Conservation (phyloP, 768 basidiomycete species). For the Chlorophyllum brunneum region DNA sequence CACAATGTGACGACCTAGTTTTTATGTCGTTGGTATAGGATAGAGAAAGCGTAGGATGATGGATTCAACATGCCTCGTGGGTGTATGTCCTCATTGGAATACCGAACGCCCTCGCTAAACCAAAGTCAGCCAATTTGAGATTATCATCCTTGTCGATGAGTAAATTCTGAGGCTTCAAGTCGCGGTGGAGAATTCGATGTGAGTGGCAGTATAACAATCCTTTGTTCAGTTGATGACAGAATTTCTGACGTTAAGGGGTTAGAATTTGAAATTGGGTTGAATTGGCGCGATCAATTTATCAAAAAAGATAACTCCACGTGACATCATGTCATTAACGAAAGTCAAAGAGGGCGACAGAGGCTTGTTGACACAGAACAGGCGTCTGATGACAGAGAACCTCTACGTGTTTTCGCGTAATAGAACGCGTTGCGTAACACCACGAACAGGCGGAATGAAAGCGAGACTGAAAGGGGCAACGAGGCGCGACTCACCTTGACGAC, state of each 20-base stretch:
- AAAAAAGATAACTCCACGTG: conserved; percentile 27
- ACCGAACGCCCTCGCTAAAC: conserved; percentile 93
- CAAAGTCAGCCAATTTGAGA: conserved; percentile 95
- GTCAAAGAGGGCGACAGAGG: too few species aligned
- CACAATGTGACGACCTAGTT: conserved; percentile 94
- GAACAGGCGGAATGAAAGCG: background rate
- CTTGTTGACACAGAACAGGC: too few species aligned
- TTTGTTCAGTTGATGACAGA: conserved; percentile 88
- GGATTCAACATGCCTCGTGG: conserved; percentile 66
- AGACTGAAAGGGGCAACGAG: background rate
- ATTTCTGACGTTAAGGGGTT: conserved; percentile 60
- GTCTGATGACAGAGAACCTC: background rate
- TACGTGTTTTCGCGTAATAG: conserved; percentile 1
- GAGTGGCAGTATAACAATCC: conserved; percentile 94
- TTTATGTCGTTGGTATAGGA: background rate
- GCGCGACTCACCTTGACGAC: conserved; percentile 71
- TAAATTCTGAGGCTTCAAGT: conserved; percentile 95
- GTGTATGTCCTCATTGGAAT: conserved; percentile 99
- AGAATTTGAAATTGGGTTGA: too few species aligned
- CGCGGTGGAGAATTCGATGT: conserved; percentile 93
- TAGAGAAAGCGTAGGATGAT: background rate
- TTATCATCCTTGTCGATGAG: conserved; percentile 88
- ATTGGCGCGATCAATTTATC: conserved; percentile 6
- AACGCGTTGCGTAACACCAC: conserved; percentile 3
- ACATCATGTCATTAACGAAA: conserved; percentile 20